A percentile compares a stretch with the other conserved stretches of the same genome.
phyloP scores from a whole-genome alignment of 768 basidiomycete species.

The Podaxis pistillaris region DNA sequence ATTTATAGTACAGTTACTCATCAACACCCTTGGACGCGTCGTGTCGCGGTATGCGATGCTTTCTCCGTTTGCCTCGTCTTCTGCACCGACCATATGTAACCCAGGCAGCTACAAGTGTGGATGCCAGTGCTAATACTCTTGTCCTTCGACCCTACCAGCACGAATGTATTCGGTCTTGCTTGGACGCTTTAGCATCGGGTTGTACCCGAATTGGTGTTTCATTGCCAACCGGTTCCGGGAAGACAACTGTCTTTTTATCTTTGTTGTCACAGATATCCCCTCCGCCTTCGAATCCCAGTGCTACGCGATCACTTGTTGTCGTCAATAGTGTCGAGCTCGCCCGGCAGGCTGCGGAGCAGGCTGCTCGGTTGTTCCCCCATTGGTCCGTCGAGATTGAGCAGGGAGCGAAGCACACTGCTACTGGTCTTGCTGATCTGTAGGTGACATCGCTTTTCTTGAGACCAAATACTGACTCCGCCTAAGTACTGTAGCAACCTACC shows the following conservation, averaged over 20 bases:
- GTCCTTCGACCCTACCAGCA: constrained; percentile 87
- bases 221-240: constrained; percentile 81
- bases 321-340: constrained; percentile 92
- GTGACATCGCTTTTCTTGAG: constrained; percentile 22
- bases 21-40: not conserved
- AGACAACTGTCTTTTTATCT: constrained; percentile 90
- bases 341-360: constrained; percentile 77
- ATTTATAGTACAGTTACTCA: not conserved
- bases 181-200: constrained; percentile 67
- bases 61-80: not conserved
- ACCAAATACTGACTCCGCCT: not conserved
- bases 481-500: constrained; percentile 88
- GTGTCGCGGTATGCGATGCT: constrained; percentile 3
- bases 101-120: not conserved
- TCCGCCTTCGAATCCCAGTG: constrained; percentile 38
- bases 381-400: constrained; percentile 94
- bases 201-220: constrained; percentile 78
- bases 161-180: constrained; percentile 73
- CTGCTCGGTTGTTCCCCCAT: constrained; percentile 59
- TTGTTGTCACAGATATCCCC: constrained; percentile 66
- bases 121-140: constrained; percentile 22
- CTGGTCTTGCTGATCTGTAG: constrained; percentile 84
- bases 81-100: not conserved
- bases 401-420: constrained; percentile 68
- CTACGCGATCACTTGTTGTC: constrained; percentile 69